Percentiles rank a stretch among this genome's conserved stretches.
phyloP scores from a whole-genome alignment of 495 filamentous ascomycete genomes.

The Sabuloglossum arenarium region DNA sequence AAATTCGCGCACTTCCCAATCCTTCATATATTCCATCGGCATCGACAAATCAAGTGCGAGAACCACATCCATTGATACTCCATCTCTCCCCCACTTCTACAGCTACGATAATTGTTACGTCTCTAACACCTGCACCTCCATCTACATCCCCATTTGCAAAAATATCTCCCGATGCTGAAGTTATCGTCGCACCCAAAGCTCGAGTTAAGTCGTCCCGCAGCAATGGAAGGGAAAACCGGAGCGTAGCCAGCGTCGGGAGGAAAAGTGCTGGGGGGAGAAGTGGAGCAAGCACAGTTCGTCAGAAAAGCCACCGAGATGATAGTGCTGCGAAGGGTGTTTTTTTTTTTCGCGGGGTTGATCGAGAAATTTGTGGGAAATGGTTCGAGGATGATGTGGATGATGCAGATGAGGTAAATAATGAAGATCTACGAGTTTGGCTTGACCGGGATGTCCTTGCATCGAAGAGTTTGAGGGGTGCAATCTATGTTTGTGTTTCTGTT shows the following conservation, averaged over 20 bases:
- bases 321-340: slow-evolving; percentile 38
- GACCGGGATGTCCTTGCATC: slow-evolving; percentile 51
- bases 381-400: slow-evolving; percentile 35
- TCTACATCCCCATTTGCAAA: slow-evolving; percentile 64
- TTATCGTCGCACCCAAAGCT: slow-evolving; percentile 86
- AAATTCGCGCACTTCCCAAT: slow-evolving; percentile 83
- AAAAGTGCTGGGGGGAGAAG: slow-evolving; percentile 56
- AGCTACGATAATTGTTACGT: slow-evolving; percentile 70
- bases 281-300: slow-evolving; percentile 40
- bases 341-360: slow-evolving; percentile 60
- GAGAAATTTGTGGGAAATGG: slow-evolving; percentile 39
- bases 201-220: slow-evolving; percentile 36
- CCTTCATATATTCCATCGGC: slow-evolving; percentile 35
- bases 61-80: slow-evolving; percentile 63
- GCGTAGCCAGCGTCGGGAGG: slow-evolving; percentile 45
- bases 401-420: slow-evolving; percentile 20
- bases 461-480: slow-evolving; percentile 47
- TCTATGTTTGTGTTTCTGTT: slow-evolving; percentile 53
- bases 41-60: slow-evolving; percentile 21
- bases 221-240: slow-evolving; percentile 37
- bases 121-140: slow-evolving; percentile 49
- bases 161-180: slow-evolving; percentile 80
- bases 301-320: slow-evolving; percentile 33
- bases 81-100: slow-evolving; percentile 93
- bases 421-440: slow-evolving; percentile 64